Evolutionary conservation across 2,329 filamentous ascomycete species (phyloP).

Genomic region (Phialocephala subalpina): DNA sequence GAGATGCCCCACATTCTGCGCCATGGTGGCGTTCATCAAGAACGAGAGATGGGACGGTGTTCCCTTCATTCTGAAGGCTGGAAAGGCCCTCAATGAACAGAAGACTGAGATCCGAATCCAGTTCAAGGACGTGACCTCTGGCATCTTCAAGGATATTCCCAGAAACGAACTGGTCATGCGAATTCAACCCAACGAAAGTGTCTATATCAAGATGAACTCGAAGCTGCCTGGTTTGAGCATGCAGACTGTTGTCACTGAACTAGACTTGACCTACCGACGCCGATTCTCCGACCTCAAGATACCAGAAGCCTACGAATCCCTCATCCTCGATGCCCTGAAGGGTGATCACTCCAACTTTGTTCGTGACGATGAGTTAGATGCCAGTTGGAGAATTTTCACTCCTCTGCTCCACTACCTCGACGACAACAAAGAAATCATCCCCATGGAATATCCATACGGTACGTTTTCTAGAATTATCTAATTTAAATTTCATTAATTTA

Average conservation of each 20-base stretch:
- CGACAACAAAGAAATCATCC: conserved; percentile 98
- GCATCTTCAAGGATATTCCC: conserved; percentile 99
- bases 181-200: conserved; percentile 98
- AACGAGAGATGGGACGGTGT: conserved; percentile 99
- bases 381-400: conserved; percentile 98
- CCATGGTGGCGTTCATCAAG: conserved; percentile 97
- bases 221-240: conserved; percentile 98
- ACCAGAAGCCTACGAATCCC: conserved; percentile 96
- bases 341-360: conserved; percentile 99
- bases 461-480: conserved; percentile 31
- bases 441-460: conserved; percentile 99
- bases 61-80: conserved; percentile 99
- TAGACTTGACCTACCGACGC: conserved; percentile 96
- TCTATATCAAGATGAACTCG: conserved; percentile 99
- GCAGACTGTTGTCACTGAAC: conserved; percentile 98
- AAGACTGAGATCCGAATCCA: conserved; percentile 99
- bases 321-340: conserved; percentile 97
- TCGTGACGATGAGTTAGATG: conserved; percentile 94
- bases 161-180: conserved; percentile 99
- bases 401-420: conserved; percentile 98
- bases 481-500: conserved; percentile 16
- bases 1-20: conserved; percentile 97
- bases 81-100: conserved; percentile 98
- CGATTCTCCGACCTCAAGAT: conserved; percentile 99
- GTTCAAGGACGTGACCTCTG: conserved; percentile 99